Base-by-base conservation (phyloP, 2,329 filamentous ascomycete genomes). In the Epichloe bromicola region DNA sequence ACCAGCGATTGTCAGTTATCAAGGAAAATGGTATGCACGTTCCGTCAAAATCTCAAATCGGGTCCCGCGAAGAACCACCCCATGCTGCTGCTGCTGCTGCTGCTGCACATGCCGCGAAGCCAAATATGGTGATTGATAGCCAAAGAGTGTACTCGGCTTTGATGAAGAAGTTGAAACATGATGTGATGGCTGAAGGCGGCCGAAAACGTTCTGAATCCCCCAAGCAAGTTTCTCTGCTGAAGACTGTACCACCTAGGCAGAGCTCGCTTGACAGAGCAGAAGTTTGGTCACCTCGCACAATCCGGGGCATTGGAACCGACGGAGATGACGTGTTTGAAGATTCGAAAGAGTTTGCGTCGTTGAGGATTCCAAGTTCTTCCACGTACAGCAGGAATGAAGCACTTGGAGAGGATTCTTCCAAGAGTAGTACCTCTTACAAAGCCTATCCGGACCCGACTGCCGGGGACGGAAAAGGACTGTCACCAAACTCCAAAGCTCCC, bases 1-100 rank as follows among this genome's bases (percentile, higher is more conserved):
- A 69, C 17, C 75, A 83, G 58, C 74, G 79, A 1, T 66, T 85
- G n/a, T 82, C 80, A 2, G 72, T 82, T 23, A 85, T 85, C 59
- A 77, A 77, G 44, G 82, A 85, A 61, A 71, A 72, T 52, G 73
- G 72, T 1, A 62, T 52, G 4, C 61, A 62, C 23, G 54, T 68
- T 17, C 64, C 71, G 8, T 72, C 71, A 4, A 65, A 67, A 8
- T 67, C 69, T 1, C 50, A 38, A 17, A 38, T 23, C 17, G 36
- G 23, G 12, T 17, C 36, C 3, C 49, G 20, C 36, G 42, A 46
- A 5, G 38, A 46, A 14, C 6, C 26, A 19, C 15, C 14, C 26
- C 34, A 48, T 11, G 17, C n/a, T 36, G 43, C 33, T 10, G 43
- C 33, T 10, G 34, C 14, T 11, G 17, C n/a, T 36, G 43, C 33